Base-by-base conservation (phyloP, 1,139 yeast genomes). In the Torulaspora globosa region DNA sequence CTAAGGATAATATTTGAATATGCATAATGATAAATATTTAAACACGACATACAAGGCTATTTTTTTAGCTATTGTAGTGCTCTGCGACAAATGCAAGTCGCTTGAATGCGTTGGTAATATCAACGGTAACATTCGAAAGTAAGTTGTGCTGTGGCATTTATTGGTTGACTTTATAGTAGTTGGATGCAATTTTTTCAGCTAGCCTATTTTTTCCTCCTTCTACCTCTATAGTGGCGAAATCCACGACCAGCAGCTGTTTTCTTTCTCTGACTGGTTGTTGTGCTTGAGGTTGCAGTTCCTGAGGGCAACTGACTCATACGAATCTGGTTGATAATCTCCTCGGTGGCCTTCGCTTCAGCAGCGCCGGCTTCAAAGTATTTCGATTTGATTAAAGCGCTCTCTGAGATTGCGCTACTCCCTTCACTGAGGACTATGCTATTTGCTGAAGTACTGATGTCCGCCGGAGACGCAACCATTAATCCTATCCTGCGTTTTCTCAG, bases 401-500 rank as follows among this genome's bases (percentile, higher is more conserved):
- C 41, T 19, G 28, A 40, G 12, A 31, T 23, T 3, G 45, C 36
- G 15, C 52, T 52, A 39, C 58, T 57, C 4, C 51, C 52, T 35
- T 52, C 50, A 38, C 52, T 55, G 7, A 52, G 19, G 8, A 47
- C 49, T 15, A 48, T 40, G 33, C 52, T 48, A 27, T 44, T 47
- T 16, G 41, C 38, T 3, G 43, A 29, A 16, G 43, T 19, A 12
- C 37, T 43, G 23, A 30, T 28, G 27, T 32, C 44, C 23, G 30
- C 46, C 9, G 36, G 15, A 27, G 36, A 38, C 8, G 38, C 28
- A 21, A 23, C 46, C 15, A 44, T 16, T 2, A 40, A 33, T 30
- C 41, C 39, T 27, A 43, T 45, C 40, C 62, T 58, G 40, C 55
- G 55, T 27, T 60, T 57, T 56, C 73, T 62, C 60, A 82, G 60